These are phyloP conservation scores for Dactylellina haptotyla DNA, from an alignment of 2,329 filamentous ascomycete genomes.

Conservation along the genomic window DNA sequence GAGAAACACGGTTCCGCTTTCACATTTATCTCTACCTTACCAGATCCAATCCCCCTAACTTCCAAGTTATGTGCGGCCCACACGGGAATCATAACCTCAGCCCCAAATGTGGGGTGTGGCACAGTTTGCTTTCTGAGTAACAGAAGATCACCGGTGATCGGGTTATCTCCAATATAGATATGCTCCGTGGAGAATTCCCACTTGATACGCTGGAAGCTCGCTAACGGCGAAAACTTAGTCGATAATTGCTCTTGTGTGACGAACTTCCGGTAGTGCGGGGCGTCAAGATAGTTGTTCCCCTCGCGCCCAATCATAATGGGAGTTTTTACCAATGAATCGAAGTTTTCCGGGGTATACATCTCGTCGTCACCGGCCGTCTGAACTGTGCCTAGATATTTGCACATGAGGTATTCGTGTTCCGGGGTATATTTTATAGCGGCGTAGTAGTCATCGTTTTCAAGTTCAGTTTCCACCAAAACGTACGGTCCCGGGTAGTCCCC, in stretches of 20 bases:
- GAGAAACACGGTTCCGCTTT: constrained; percentile 16
- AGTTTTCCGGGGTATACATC: constrained; percentile 3
- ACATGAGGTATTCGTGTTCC: background rate
- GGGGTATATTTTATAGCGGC: background rate
- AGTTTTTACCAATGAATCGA: constrained; percentile 6
- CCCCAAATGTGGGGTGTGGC: constrained; percentile 11
- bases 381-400: constrained; percentile 27
- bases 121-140: constrained; percentile 1
- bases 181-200: constrained; percentile 21
- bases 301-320: constrained; percentile 13
- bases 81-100: background rate
- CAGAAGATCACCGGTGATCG: constrained; percentile 4
- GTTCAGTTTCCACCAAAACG: constrained; percentile 20
- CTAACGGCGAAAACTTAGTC: too few relatives aligned
- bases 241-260: background rate
- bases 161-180: constrained; percentile 26
- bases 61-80: constrained; percentile 12
- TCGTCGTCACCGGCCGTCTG: constrained; percentile 21
- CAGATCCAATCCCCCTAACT: background rate
- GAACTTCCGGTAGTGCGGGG: background rate
- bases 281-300: background rate
- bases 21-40: background rate
- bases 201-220: background rate
- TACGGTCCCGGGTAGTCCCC: constrained; percentile 31
- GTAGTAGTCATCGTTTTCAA: constrained; percentile 16